Conservation (phyloP, 495 filamentous ascomycete genomes). For the Delitschia confertaspora region DNA sequence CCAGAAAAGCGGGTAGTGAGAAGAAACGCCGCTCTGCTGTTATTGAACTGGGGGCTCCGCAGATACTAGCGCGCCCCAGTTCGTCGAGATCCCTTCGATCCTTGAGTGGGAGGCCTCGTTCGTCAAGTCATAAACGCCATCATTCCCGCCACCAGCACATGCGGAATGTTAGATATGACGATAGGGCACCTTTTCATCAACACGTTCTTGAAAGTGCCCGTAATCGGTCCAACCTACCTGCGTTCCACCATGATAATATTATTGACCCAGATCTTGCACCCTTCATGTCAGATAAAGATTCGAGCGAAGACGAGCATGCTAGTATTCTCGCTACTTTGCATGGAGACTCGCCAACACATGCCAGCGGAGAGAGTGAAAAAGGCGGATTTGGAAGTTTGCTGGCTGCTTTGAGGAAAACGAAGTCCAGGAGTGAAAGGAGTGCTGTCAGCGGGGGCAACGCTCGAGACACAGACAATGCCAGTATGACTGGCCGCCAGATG, state of each 20-base stretch:
- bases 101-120: slow-evolving; percentile 58
- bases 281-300: slow-evolving; percentile 90
- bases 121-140: slow-evolving; percentile 68
- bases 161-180: slow-evolving; percentile 56
- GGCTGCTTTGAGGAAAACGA: slow-evolving; percentile 55
- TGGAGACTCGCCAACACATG: slow-evolving; percentile 41
- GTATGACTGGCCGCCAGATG: slow-evolving; percentile 50
- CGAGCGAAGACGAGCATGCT: slow-evolving; percentile 84
- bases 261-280: slow-evolving; percentile 94
- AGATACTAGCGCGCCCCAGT: slow-evolving; percentile 64
- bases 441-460: slow-evolving; percentile 46
- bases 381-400: slow-evolving; percentile 40
- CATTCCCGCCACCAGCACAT: slow-evolving; percentile 75
- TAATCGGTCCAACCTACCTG: slow-evolving; percentile 61
- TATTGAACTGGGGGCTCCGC: slow-evolving; percentile 77
- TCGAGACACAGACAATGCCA: slow-evolving; percentile 53
- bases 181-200: slow-evolving; percentile 84
- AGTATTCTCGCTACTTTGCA: slow-evolving; percentile 71
- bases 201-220: slow-evolving; percentile 54
- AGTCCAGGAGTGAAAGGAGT: slow-evolving; percentile 64
- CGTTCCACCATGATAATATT: slow-evolving; percentile 95
- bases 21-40: slow-evolving; percentile 76
- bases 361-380: slow-evolving; percentile 46
- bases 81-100: slow-evolving; percentile 90
- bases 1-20: slow-evolving; percentile 70